phyloP scores from a whole-genome alignment of 2,329 filamentous ascomycete species.

The Phoma sp. region DNA sequence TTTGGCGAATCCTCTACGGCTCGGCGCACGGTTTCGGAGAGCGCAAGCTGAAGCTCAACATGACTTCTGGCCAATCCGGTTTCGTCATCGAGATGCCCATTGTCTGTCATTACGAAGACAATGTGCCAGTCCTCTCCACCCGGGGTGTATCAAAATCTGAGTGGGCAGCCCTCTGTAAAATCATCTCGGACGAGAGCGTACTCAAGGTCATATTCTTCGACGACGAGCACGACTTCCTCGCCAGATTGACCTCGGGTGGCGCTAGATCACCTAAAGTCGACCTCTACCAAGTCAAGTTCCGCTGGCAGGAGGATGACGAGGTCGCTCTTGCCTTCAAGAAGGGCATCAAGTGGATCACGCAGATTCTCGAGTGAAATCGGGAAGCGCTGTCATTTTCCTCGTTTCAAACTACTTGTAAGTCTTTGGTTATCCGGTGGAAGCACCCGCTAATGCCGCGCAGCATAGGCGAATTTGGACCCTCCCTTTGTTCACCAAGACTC shows the following conservation, averaged over 20 bases:
- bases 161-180: constrained; percentile 12
- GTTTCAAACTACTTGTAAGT: constrained; percentile 7
- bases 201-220: constrained; percentile 17
- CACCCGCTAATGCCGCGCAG: background rate
- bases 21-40: constrained; percentile 15
- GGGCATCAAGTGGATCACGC: constrained; percentile 14
- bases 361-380: constrained; percentile 7
- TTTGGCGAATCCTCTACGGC: constrained; percentile 13
- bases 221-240: constrained; percentile 11
- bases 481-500: constrained; percentile 1
- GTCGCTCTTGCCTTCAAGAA: constrained; percentile 6
- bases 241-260: constrained; percentile 1
- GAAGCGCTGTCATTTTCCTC: background rate
- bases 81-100: constrained; percentile 14
- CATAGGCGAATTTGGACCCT: background rate
- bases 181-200: constrained; percentile 14
- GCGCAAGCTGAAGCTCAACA: constrained; percentile 17
- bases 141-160: constrained; percentile 12
- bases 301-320: constrained; percentile 14
- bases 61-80: constrained; percentile 15
- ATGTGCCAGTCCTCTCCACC: constrained; percentile 1
- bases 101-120: constrained; percentile 16
- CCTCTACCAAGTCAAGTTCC: constrained; percentile 14
- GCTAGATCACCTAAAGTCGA: constrained; percentile 14
- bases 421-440: background rate